Conservation (phyloP, 805 yeast genomes). For the Ogataea glucozyma region DNA sequence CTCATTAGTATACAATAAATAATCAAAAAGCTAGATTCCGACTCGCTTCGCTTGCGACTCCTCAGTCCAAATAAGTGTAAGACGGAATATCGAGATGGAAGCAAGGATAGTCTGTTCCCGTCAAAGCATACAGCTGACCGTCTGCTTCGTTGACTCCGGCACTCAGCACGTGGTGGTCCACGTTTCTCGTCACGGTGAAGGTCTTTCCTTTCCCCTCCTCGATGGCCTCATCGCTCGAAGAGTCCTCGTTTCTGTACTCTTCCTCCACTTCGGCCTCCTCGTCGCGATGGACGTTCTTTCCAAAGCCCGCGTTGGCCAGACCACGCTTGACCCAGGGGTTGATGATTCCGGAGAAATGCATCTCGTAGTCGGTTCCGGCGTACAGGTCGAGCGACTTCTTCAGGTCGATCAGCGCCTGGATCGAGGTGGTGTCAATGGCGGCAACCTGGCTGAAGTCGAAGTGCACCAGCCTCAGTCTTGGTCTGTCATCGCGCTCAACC, state of each 20-base stretch:
- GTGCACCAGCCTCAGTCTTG: conserved; percentile 68
- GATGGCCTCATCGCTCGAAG: conserved; percentile 28
- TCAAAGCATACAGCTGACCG: conserved; percentile 43
- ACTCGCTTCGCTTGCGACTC: neutral
- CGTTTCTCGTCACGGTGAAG: conserved; percentile 4
- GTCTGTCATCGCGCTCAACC: conserved; percentile 52
- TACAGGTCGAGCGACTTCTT: conserved; percentile 69
- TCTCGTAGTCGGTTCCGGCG: conserved; percentile 82
- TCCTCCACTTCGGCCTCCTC: conserved; percentile 10
- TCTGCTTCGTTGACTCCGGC: conserved; percentile 20
- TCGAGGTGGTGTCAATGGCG: conserved; percentile 74
- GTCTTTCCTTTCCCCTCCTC: conserved; percentile 34
- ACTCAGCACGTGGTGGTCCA: conserved; percentile 22
- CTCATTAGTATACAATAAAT: conserved; percentile 1
- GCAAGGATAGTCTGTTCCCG: conserved; percentile 67
- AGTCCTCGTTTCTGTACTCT: conserved; percentile 9
- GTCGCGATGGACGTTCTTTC: conserved; percentile 34
- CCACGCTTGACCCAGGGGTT: conserved; percentile 87
- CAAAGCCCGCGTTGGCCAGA: conserved; percentile 75
- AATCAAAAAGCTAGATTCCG: neutral
- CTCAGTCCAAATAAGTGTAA: conserved; percentile 33
- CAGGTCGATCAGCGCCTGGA: conserved; percentile 76
- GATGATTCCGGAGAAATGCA: conserved; percentile 82
- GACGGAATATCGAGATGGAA: conserved; percentile 79
- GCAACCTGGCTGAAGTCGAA: conserved; percentile 81